Conservation (phyloP, 2,329 filamentous ascomycete genomes). For the Colletotrichum magnum region DNA sequence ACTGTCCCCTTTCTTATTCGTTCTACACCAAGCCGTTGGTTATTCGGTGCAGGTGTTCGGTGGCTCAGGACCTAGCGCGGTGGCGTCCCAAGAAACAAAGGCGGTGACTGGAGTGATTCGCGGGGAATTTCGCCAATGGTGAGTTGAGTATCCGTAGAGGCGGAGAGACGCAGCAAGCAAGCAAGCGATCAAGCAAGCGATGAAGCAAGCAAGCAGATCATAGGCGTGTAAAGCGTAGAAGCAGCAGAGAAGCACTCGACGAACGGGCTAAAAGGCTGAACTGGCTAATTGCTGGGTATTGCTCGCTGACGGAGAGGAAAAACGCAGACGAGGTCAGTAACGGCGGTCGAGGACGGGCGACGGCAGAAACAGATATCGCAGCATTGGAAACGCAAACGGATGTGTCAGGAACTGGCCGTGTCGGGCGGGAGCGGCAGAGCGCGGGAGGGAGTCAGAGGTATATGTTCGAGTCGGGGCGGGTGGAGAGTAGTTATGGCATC, state of each 20-base stretch:
- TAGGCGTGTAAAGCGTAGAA: conserved; percentile 13
- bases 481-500: conserved; percentile 25
- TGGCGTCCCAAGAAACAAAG: conserved; percentile 43
- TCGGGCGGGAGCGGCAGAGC: conserved; percentile 3
- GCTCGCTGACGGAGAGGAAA: conserved; percentile 1
- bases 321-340: conserved; percentile 28
- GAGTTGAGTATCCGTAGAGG: conserved; percentile 27
- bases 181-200: conserved; percentile 14
- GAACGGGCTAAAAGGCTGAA: conserved; percentile 15
- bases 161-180: conserved; percentile 4
- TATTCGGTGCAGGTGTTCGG: conserved; percentile 39
- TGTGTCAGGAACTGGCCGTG: conserved; percentile 25
- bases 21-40: conserved; percentile 40
- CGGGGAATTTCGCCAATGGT: conserved; percentile 36
- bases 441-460: conserved; percentile 14
- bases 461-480: conserved; percentile 30
- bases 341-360: conserved; percentile 28
- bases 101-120: conserved; percentile 43
- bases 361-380: conserved; percentile 34
- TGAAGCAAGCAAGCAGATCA: conserved; percentile 27
- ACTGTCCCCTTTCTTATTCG: conserved; percentile 38
- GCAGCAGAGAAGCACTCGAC: conserved; percentile 9
- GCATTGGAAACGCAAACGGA: conserved; percentile 38
- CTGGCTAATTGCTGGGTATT: conserved; percentile 6
- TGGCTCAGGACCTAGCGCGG: conserved; percentile 41